Evolutionary conservation across 73 alveolate genomes (phyloP).

Genomic region (Uronychia setigera): DNA sequence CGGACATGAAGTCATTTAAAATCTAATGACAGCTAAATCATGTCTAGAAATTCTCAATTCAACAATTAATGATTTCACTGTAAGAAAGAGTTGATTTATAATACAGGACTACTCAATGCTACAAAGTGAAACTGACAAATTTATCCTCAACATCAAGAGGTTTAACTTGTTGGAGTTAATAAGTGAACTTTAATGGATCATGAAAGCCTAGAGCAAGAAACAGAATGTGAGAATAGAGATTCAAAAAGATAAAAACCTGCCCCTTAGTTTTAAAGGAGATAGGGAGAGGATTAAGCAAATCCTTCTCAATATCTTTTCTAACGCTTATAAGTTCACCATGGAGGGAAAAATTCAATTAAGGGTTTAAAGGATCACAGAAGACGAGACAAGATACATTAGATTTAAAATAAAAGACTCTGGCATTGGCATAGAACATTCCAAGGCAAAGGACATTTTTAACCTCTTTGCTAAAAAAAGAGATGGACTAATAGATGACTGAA

Average conservation of each 20-base stretch:
- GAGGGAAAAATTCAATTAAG: slow-evolving; percentile 35
- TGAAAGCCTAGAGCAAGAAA: slow-evolving; percentile 18
- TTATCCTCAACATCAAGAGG: not conserved
- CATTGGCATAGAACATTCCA: slow-evolving; percentile 29
- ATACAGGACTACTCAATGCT: slow-evolving; percentile 35
- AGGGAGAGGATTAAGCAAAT: slow-evolving; percentile 31
- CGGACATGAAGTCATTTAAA: slow-evolving; percentile 1
- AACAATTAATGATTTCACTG: slow-evolving; percentile 43
- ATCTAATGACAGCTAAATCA: slow-evolving; percentile 31
- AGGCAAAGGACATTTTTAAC: slow-evolving; percentile 21
- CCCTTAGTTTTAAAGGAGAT: slow-evolving; percentile 17
- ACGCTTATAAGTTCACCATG: slow-evolving; percentile 40
- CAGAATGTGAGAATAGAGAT: slow-evolving; percentile 26
- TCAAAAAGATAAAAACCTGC: slow-evolving; percentile 18
- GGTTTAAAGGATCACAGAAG: not conserved
- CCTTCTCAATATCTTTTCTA: slow-evolving; percentile 19
- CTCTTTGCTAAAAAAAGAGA: slow-evolving; percentile 13
- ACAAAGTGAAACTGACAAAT: slow-evolving; percentile 17
- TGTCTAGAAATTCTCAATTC: slow-evolving; percentile 30
- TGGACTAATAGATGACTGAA: slow-evolving; percentile 10
- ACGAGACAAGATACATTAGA: not conserved
- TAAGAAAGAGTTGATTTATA: not conserved
- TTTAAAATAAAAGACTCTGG: slow-evolving; percentile 39
- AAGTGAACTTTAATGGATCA: slow-evolving; percentile 15
- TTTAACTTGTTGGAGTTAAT: slow-evolving; percentile 9